These are phyloP conservation scores for Fraxinus baroniana DNA, from an alignment of 305 asterid genomes.

Conservation along the genomic window DNA sequence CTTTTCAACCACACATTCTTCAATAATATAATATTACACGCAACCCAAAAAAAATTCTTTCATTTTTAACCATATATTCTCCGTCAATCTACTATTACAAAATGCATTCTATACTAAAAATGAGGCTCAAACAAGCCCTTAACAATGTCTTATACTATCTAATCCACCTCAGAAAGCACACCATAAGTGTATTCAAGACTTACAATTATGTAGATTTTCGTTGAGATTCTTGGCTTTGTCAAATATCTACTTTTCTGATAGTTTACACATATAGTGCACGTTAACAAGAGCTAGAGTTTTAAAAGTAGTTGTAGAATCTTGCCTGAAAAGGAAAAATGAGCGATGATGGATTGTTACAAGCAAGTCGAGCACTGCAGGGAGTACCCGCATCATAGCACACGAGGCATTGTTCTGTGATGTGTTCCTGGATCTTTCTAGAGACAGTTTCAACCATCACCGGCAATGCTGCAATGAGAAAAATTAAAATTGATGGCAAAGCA, in stretches of 20 bases:
- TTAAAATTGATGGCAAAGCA: constrained; percentile 12
- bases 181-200: neutral
- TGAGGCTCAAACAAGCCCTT: neutral
- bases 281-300: neutral
- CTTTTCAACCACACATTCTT: too few relatives aligned
- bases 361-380: constrained; percentile 85
- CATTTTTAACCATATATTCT: too few relatives aligned
- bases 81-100: too few relatives aligned
- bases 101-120: too few relatives aligned
- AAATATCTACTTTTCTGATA: neutral
- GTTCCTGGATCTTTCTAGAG: constrained; percentile 66
- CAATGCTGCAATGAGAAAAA: constrained; percentile 52
- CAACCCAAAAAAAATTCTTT: too few relatives aligned
- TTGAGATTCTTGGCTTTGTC: constrained; percentile 5
- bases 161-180: neutral
- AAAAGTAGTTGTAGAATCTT: constrained; percentile 23
- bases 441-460: constrained; percentile 86
- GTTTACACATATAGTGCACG: neutral
- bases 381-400: constrained; percentile 80
- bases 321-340: constrained; percentile 97
- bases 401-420: constrained; percentile 88
- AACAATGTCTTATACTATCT: neutral
- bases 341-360: constrained; percentile 69
- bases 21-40: too few relatives aligned
- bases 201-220: neutral